phyloP scores from a whole-genome alignment of 345 rosid genomes.

The Raphanus raphanistrum region DNA sequence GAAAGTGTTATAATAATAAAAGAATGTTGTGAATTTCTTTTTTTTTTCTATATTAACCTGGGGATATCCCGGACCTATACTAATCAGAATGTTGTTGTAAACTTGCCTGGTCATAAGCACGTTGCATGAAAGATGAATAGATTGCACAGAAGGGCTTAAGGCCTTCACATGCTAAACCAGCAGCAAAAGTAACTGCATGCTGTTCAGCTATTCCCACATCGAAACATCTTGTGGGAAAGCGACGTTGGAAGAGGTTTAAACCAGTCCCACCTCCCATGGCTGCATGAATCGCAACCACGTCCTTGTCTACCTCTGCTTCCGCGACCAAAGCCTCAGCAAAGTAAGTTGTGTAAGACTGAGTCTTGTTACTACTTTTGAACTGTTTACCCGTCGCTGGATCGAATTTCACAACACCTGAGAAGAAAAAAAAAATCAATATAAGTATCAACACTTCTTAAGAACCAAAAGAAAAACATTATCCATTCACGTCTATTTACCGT shows the following conservation, averaged over 20 bases:
- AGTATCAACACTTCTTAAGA: not conserved
- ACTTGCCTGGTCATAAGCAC: conserved; percentile 78
- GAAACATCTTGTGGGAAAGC: conserved; percentile 83
- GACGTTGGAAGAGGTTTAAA: conserved; percentile 79
- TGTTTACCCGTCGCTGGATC: conserved; percentile 98
- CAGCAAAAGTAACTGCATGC: conserved; percentile 98
- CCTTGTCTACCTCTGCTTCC: conserved; percentile 87
- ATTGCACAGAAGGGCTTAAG: conserved; percentile 91
- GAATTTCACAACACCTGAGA: conserved; percentile 80
- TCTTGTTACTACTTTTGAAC: conserved; percentile 61
- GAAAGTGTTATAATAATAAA: not conserved
- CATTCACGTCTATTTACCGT: conserved; percentile 38
- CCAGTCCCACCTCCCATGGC: conserved; percentile 99
- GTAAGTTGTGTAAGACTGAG: conserved; percentile 83
- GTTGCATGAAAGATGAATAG: conserved; percentile 94
- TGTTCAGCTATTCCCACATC: conserved; percentile 99
- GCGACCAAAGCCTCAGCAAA: conserved; percentile 94
- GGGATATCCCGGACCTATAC: too few species aligned
- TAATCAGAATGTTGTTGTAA: too few species aligned
- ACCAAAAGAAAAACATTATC: not conserved
- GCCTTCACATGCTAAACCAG: conserved; percentile 97
- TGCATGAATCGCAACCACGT: conserved; percentile 92
- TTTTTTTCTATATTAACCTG: too few species aligned
- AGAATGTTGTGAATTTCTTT: not conserved
- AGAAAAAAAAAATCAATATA: conserved; percentile 22